phyloP scores from a whole-genome alignment of 768 basidiomycete species.

The Psilocybe azurescens region DNA sequence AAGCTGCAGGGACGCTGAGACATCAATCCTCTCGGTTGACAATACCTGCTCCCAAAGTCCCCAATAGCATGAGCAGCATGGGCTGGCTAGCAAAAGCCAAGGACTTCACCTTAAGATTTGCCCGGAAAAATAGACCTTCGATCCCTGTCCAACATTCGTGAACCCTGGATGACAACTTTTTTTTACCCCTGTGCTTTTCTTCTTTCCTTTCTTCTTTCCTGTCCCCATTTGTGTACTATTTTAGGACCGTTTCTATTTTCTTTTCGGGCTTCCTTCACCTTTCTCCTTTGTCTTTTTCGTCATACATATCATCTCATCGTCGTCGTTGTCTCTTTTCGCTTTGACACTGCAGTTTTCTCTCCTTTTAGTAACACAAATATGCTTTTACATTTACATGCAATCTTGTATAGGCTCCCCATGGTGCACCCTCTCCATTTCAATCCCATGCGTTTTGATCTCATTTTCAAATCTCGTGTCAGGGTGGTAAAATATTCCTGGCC shows the following conservation, averaged over 20 bases:
- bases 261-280: background rate
- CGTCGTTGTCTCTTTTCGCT: background rate
- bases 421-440: no score
- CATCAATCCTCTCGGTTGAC: constrained; percentile 40
- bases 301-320: background rate
- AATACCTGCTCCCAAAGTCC: constrained; percentile 23
- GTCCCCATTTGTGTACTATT: background rate
- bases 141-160: constrained; percentile 12
- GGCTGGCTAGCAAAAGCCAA: constrained; percentile 19
- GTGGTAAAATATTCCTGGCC: no score
- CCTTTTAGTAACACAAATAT: background rate
- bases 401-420: background rate
- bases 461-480: no score
- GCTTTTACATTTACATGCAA: background rate
- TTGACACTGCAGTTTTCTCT: background rate
- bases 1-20: constrained; percentile 36
- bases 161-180: background rate
- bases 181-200: background rate
- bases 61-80: constrained; percentile 12
- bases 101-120: constrained; percentile 16
- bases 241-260: background rate
- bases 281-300: background rate
- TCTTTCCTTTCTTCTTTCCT: background rate
- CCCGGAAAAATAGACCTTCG: constrained; percentile 12
- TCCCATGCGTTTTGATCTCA: no score